Evolutionary conservation across 2,329 filamentous ascomycete species (phyloP).

Genomic region (Fusarium beomiforme): DNA sequence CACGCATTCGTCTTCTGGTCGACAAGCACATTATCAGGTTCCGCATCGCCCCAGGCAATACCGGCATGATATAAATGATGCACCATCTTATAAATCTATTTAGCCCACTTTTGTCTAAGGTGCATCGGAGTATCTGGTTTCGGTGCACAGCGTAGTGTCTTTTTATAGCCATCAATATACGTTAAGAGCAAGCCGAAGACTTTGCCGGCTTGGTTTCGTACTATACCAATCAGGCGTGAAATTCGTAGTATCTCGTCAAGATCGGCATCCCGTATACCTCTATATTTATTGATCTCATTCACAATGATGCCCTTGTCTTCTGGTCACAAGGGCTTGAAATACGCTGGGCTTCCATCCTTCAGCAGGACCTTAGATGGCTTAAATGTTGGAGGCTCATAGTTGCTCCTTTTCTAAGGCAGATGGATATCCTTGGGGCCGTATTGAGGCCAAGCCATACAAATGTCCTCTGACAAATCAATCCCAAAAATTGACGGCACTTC

Average conservation of each 20-base stretch:
- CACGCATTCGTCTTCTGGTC: not conserved
- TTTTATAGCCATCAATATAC: accelerated
- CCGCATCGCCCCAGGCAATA: not conserved
- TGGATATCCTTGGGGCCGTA: accelerated
- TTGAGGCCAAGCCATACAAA: not conserved
- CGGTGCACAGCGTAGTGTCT: not conserved
- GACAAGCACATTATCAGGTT: not conserved
- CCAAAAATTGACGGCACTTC: accelerated
- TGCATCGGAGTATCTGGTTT: accelerated
- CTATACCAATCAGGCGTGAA: not conserved
- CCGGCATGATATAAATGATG: accelerated
- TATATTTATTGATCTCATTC: not conserved
- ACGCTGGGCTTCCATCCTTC: accelerated
- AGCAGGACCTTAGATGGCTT: not conserved
- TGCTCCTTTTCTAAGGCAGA: accelerated
- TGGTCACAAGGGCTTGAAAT: not conserved
- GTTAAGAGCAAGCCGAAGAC: not conserved
- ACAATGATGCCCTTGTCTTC: not conserved
- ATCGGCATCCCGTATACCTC: accelerated
- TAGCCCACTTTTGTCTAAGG: accelerated
- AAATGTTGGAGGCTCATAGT: accelerated
- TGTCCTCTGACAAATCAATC: not conserved
- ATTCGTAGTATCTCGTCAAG: not conserved
- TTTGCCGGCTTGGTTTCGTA: accelerated
- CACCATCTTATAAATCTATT: not conserved